These are phyloP conservation scores for Phyllosticta citriasiana DNA, from an alignment of 2,329 filamentous ascomycete genomes.

Conservation along the genomic window DNA sequence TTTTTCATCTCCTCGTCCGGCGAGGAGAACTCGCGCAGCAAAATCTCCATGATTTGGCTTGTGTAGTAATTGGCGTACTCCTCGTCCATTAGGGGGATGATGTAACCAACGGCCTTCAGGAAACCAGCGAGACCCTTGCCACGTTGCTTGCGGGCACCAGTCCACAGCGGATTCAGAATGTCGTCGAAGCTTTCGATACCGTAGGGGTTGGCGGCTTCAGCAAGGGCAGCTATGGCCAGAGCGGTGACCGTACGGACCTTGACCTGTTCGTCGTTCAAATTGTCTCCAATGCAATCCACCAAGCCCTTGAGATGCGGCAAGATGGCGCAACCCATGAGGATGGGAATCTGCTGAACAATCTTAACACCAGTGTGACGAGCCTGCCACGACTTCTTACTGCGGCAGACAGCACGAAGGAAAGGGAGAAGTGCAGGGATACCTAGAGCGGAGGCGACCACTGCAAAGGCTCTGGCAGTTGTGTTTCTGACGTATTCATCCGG, in stretches of 20 bases:
- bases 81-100: slow-evolving; percentile 98
- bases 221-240: slow-evolving; percentile 85
- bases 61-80: slow-evolving; percentile 99
- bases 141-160: slow-evolving; percentile 87
- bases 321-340: slow-evolving; percentile 95
- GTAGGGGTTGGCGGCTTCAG: slow-evolving; percentile 93
- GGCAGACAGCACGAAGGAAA: slow-evolving; percentile 89
- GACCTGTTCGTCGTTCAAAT: slow-evolving; percentile 93
- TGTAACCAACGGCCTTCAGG: slow-evolving; percentile 93
- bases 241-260: slow-evolving; percentile 96
- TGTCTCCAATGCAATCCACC: slow-evolving; percentile 92
- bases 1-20: slow-evolving; percentile 99
- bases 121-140: slow-evolving; percentile 94
- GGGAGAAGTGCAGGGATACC: slow-evolving; percentile 92
- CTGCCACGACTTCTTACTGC: slow-evolving; percentile 99
- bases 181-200: slow-evolving; percentile 99
- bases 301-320: slow-evolving; percentile 90
- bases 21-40: slow-evolving; percentile 89
- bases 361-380: slow-evolving; percentile 96
- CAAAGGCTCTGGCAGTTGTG: slow-evolving; percentile 92
- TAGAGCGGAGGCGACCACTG: slow-evolving; percentile 89
- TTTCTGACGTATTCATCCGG: slow-evolving; percentile 98
- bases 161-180: slow-evolving; percentile 95
- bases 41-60: slow-evolving; percentile 96
- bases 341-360: slow-evolving; percentile 97